These are phyloP conservation scores for Cladophialophora carrionii DNA, from an alignment of 2,329 filamentous ascomycete genomes.

Conservation along the genomic window DNA sequence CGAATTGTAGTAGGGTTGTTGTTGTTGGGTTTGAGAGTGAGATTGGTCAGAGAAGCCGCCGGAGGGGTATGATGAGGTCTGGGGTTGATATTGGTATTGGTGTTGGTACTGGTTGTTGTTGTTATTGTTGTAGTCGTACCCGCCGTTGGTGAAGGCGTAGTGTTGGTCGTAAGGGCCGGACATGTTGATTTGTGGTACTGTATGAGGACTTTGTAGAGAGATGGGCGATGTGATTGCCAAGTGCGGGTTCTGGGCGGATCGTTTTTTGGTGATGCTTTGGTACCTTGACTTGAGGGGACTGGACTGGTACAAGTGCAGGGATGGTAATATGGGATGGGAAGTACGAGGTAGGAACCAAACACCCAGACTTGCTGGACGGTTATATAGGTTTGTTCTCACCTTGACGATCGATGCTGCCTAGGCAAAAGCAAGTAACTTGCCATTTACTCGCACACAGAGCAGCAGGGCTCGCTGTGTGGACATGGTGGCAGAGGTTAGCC, in stretches of 20 bases:
- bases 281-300: not conserved
- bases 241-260: not conserved
- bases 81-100: constrained; percentile 15
- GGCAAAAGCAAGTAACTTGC: not conserved
- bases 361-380: not conserved
- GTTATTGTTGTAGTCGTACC: constrained; percentile 18
- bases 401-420: constrained; percentile 3
- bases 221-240: not conserved
- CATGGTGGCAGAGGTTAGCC: not conserved
- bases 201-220: not conserved
- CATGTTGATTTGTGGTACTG: constrained; percentile 13
- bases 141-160: constrained; percentile 9
- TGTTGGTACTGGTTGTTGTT: constrained; percentile 13
- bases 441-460: not conserved
- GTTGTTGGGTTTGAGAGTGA: not conserved
- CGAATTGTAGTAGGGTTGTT: constrained; percentile 20
- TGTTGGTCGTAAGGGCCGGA: constrained; percentile 25
- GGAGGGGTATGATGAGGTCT: constrained; percentile 17
- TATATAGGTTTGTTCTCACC: constrained; percentile 2
- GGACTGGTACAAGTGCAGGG: not conserved
- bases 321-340: not conserved
- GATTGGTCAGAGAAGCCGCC: constrained; percentile 17
- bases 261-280: not conserved
- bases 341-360: not conserved
- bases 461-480: not conserved